These are phyloP conservation scores for Cotoneaster glaucophyllus DNA, from an alignment of 306 rosid genomes.

Conservation along the genomic window DNA sequence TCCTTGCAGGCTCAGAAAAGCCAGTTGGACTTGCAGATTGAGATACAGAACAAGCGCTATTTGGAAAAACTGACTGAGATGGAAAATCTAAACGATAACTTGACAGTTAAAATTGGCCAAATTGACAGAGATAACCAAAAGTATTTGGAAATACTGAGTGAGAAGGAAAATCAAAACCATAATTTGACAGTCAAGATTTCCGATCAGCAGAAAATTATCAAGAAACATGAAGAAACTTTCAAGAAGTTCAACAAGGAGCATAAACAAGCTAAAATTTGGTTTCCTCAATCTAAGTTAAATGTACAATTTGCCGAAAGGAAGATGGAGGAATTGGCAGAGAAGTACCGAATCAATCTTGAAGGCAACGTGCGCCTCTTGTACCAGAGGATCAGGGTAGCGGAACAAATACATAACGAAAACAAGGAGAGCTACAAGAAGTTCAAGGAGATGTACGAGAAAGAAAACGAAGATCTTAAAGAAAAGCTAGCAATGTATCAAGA, in stretches of 20 bases:
- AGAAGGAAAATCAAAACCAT: slow-evolving; percentile 5
- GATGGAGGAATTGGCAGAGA: slow-evolving; percentile 51
- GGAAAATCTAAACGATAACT: slow-evolving; percentile 24
- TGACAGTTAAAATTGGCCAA: not conserved
- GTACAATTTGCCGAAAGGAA: slow-evolving; percentile 38
- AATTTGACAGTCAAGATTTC: slow-evolving; percentile 26
- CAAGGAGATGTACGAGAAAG: slow-evolving; percentile 36
- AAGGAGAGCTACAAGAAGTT: slow-evolving; percentile 36
- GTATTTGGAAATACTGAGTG: not conserved
- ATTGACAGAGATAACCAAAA: slow-evolving; percentile 1
- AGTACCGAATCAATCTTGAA: slow-evolving; percentile 38
- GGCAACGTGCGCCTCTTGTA: slow-evolving; percentile 47
- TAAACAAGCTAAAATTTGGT: slow-evolving; percentile 14
- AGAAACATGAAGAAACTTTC: slow-evolving; percentile 28
- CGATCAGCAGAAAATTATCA: slow-evolving; percentile 36
- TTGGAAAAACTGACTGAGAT: slow-evolving; percentile 15
- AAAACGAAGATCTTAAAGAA: slow-evolving; percentile 27
- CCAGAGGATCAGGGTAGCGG: slow-evolving; percentile 60
- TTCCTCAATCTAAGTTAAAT: slow-evolving; percentile 14
- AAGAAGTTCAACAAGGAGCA: slow-evolving; percentile 10
- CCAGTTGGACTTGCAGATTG: slow-evolving; percentile 35
- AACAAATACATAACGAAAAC: slow-evolving; percentile 56
- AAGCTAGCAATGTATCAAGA: slow-evolving; percentile 32
- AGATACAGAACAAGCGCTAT: slow-evolving; percentile 29
- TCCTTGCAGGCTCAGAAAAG: slow-evolving; percentile 31